phyloP scores from a whole-genome alignment of 139 green algal species.

The Chlorella sp. region DNA sequence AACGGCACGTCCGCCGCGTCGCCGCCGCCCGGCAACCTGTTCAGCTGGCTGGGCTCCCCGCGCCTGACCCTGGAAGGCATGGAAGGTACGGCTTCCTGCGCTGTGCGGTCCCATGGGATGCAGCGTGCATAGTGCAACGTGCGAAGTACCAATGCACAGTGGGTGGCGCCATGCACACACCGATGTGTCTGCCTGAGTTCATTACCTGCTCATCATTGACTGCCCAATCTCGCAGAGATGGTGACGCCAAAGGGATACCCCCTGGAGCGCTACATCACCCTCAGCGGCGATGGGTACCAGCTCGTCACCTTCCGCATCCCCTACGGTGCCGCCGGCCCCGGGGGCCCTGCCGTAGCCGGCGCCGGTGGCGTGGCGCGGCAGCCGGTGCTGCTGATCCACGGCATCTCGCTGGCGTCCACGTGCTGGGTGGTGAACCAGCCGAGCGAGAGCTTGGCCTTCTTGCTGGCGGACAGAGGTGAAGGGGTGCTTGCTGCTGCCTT shows the following conservation, averaged over 20 bases:
- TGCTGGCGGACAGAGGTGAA: slow-evolving; percentile 61
- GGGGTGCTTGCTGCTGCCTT: not conserved
- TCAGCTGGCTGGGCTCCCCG: no score
- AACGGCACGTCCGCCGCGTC: no score
- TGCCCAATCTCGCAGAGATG: slow-evolving; percentile 12
- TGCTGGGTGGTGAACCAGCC: slow-evolving; percentile 64
- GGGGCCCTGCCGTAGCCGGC: not conserved
- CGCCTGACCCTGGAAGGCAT: no score
- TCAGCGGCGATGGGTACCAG: slow-evolving; percentile 52
- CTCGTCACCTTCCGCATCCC: slow-evolving; percentile 24
- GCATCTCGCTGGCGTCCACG: slow-evolving; percentile 61
- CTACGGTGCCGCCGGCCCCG: not conserved
- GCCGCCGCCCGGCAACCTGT: no score
- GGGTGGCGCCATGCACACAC: no score
- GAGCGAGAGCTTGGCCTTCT: slow-evolving; percentile 63
- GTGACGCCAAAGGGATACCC: slow-evolving; percentile 44
- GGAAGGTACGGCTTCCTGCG: no score
- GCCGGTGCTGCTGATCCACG: slow-evolving; percentile 72
- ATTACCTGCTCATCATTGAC: no score
- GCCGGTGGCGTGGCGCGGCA: not conserved
- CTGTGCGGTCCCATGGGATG: no score
- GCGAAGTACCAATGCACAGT: no score
- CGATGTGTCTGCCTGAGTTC: no score
- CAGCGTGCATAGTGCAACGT: no score
- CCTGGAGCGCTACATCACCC: slow-evolving; percentile 46